A percentile compares a stretch with the other conserved stretches of the same genome.
Conservation (phyloP, 352 stramenopile genomes). For the Globisporangium radiosum region DNA sequence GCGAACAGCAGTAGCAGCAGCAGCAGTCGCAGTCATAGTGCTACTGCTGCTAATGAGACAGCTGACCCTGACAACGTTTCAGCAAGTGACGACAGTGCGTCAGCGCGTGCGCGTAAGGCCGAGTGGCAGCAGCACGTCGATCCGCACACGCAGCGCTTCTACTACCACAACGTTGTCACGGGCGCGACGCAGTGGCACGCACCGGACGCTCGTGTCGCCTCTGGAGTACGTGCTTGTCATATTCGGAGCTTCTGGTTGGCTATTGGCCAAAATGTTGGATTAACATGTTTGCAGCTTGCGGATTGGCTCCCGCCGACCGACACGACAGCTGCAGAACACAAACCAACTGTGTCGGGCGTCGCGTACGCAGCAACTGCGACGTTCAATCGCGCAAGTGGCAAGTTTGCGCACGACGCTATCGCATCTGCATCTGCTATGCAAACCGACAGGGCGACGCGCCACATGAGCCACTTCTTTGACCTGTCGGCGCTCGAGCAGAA, state of each 20-base stretch:
- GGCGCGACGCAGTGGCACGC: conserved; percentile 76
- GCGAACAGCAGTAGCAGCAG: conserved; percentile 6
- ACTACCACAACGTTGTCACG: conserved; percentile 80
- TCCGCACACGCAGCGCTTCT: conserved; percentile 68
- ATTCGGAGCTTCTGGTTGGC: no score
- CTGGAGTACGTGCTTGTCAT: conserved; percentile 34
- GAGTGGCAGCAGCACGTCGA: conserved; percentile 87
- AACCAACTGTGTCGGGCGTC: conserved; percentile 48
- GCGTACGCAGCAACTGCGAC: conserved; percentile 66
- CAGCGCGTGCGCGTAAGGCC: conserved; percentile 16
- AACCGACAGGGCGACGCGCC: conserved; percentile 61
- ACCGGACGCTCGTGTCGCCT: conserved; percentile 57
- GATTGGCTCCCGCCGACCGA: conserved; percentile 66
- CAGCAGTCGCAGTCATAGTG: background rate
- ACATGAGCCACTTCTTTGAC: conserved; percentile 88
- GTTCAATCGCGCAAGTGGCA: conserved; percentile 74
- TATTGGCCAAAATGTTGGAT: background rate
- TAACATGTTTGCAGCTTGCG: conserved; percentile 34
- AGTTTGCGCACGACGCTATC: conserved; percentile 71
- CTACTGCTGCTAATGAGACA: no score
- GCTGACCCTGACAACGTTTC: no score
- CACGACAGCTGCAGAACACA: conserved; percentile 12
- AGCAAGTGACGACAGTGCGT: background rate
- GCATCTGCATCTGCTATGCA: conserved; percentile 30
- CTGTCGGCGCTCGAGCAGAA: conserved; percentile 74